Evolutionary conservation across 2,329 filamentous ascomycete genomes (phyloP).

Genomic region (Aspergillus persii): DNA sequence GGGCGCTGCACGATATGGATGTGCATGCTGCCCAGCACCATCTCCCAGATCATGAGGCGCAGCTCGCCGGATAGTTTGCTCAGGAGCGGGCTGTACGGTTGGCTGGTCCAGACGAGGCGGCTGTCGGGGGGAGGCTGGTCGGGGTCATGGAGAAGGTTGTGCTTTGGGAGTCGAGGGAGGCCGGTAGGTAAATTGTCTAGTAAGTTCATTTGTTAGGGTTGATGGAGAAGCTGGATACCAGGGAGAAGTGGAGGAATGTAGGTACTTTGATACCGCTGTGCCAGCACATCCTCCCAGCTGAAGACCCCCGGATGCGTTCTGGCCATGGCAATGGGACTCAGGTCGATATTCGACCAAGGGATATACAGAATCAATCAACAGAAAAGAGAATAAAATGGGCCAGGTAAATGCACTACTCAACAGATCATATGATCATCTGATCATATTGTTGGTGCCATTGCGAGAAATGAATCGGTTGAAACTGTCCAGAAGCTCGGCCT

Average conservation of each 20-base stretch:
- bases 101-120: conserved; percentile 14
- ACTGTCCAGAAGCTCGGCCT: background rate
- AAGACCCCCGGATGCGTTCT: conserved; percentile 37
- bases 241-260: conserved; percentile 4
- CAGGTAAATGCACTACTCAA: background rate
- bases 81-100: conserved; percentile 29
- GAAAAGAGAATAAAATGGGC: background rate
- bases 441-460: conserved; percentile 3
- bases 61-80: conserved; percentile 35
- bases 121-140: conserved; percentile 11
- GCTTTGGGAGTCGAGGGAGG: conserved; percentile 16
- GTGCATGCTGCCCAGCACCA: conserved; percentile 28
- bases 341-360: background rate
- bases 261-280: conserved; percentile 40
- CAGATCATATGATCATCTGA: background rate
- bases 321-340: conserved; percentile 24
- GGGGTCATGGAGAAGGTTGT: conserved; percentile 10
- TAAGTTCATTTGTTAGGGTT: background rate
- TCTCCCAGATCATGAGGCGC: conserved; percentile 38
- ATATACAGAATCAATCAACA: background rate
- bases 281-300: conserved; percentile 42
- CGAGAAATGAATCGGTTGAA: background rate
- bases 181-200: conserved; percentile 32
- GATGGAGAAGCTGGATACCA: background rate
- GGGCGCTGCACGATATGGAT: conserved; percentile 38